Evolutionary conservation across 768 basidiomycete genomes (phyloP).

Genomic region (Lentinula guzmanii): DNA sequence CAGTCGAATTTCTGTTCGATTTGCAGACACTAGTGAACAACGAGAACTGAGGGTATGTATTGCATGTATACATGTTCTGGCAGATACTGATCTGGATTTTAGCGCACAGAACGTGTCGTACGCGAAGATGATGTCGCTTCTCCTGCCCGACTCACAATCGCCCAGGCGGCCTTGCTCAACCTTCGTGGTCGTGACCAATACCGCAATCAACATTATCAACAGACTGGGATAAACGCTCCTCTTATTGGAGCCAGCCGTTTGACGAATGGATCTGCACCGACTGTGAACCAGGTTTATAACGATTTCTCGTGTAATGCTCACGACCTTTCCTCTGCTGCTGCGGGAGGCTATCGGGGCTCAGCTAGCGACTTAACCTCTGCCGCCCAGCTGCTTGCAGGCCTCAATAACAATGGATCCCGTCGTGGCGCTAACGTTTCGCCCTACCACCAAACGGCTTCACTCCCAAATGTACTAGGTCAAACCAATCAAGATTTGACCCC

Average conservation of each 20-base stretch:
- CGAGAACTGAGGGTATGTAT: conserved; percentile 61
- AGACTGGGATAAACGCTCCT: neutral
- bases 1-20: conserved; percentile 72
- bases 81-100: neutral
- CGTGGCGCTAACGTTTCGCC: neutral
- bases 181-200: conserved; percentile 59
- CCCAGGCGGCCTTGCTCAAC: conserved; percentile 72
- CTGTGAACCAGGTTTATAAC: conserved; percentile 2
- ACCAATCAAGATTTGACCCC: conserved; percentile 7
- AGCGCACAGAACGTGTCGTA: conserved; percentile 57
- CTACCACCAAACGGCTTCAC: neutral
- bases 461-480: neutral
- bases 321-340: conserved; percentile 6
- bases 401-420: neutral
- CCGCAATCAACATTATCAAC: conserved; percentile 14
- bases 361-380: conserved; percentile 1
- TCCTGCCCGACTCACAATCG: conserved; percentile 65
- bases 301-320: conserved; percentile 10
- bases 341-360: conserved; percentile 6
- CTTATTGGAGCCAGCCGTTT: conserved; percentile 1
- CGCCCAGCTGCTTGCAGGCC: neutral
- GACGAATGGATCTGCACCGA: neutral
- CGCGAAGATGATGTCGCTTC: conserved; percentile 56
- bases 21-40: conserved; percentile 75
- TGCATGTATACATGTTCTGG: neutral